Evolutionary conservation across 176 grass and related monocot genomes (phyloP).

Genomic region (Cenchrus fungigraminus): DNA sequence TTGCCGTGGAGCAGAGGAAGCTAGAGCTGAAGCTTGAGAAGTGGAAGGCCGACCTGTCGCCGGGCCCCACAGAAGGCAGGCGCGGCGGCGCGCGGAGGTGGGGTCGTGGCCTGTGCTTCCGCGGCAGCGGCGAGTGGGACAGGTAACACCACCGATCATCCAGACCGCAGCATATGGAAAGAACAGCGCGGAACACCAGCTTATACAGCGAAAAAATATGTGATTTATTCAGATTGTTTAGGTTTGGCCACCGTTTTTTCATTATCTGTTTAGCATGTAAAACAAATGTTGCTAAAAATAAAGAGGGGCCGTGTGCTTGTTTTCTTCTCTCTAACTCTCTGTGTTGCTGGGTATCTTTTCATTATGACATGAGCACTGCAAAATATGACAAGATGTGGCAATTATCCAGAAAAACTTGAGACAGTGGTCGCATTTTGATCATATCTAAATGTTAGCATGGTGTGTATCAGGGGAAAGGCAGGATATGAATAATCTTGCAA

Average conservation of each 20-base stretch:
- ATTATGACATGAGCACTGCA: too few species aligned
- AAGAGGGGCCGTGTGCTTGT: too few species aligned
- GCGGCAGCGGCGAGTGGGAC: conserved; percentile 34
- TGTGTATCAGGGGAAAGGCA: too few species aligned
- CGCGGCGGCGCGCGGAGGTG: conserved; percentile 7
- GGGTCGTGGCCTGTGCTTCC: conserved; percentile 14
- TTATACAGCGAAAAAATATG: neutral
- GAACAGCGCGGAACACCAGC: neutral
- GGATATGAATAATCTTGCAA: too few species aligned
- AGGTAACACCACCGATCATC: neutral
- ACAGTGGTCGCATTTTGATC: too few species aligned
- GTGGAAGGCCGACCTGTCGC: conserved; percentile 64
- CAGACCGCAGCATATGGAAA: neutral
- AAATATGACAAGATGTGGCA: too few species aligned
- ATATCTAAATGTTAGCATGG: too few species aligned
- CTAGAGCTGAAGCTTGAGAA: conserved; percentile 63
- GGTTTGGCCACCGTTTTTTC: neutral
- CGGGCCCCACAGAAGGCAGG: conserved; percentile 1
- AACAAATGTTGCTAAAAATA: too few species aligned
- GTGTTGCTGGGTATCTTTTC: too few species aligned
- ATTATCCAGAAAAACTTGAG: too few species aligned
- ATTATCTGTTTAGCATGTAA: neutral
- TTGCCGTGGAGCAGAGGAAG: conserved; percentile 50
- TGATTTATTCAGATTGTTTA: neutral
- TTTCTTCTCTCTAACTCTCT: too few species aligned